Evolutionary conservation across 257 asterid genomes (phyloP), one percentile per base, ranked within the genome.

Genomic region (Eustoma russellianum): DNA sequence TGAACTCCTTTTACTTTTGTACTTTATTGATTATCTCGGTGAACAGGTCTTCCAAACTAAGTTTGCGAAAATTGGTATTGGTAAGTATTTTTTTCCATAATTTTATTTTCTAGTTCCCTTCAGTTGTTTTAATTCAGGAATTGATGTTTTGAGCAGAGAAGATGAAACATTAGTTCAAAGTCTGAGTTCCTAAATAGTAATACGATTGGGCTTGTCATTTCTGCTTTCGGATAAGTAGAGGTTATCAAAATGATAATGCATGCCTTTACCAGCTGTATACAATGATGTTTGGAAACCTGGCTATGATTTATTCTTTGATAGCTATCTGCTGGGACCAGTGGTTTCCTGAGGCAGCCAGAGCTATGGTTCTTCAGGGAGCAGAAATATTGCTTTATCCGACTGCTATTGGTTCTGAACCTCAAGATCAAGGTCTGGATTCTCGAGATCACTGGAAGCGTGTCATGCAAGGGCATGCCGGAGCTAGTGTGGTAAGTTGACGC

Each of bases 271-370:
- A 11, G 41, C 8, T 35, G 35, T 33, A 16, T 52, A 41, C 16
- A 15, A 53, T 9, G 28, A 17, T 12, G 33, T 8, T 56, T n/a
- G 17, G 50, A 24, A 50, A 62, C 46, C 3, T 34, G 30, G 46
- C 45, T 47, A 18, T 45, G 13, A 55, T 18, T 45, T 13, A 17
- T 65, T 55, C 61, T 59, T 62, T 33, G n/a, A 53, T 69, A 92
- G 98, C 79, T 40, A 92, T 88, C 75, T 88, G 98, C 80, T 92
- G 97, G 97, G 98, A 92, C 67, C 94, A 88, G 70, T 92, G 98
- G 98, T 92, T 92, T 77, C 98, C 98, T 0, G 98, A 91, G 83
- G 95, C 90, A 46, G 95, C 98, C 50, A 80, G 98, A 61, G 98
- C 94, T 54, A 80, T 91, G 95, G 98, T 61, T 57, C 98, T 91